Evolutionary conservation across 257 asterid species (phyloP), one percentile per base, ranked within the genome.

Genomic region (Plectranthus barbatus): DNA sequence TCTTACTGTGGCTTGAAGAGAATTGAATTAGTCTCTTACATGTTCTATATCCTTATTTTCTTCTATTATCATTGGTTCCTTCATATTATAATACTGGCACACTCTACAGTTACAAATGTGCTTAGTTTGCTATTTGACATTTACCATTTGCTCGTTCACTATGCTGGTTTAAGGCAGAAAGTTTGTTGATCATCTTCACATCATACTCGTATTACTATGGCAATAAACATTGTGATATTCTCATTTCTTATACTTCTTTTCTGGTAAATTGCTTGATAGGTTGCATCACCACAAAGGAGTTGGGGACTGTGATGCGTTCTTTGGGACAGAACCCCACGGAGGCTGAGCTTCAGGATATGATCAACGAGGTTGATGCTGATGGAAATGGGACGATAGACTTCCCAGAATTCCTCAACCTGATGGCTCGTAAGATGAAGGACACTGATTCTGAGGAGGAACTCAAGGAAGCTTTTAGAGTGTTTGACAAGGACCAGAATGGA

Each of bases 241-340:
- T 33, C n/a, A 18, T 50, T 19, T 29, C 57, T 66, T 46, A 39
- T 39, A 62, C 33, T 56, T 13, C 18, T 42, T 15, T 24, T 48
- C 18, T 44, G 41, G 24, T 36, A 7, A 55, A 56, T 57, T 36
- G 36, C 20, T 23, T 46, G 47, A 66, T 69, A 82, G 83, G 85
- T 77, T 74, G 83, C 80, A 79, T 82, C 74, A 79, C 88, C 44
- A 79, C 81, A 20, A 82, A 72, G 76, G 88, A 82, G 52, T 76
- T 82, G 7, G 88, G 88, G 34, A 79, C 81, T 31, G 85, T 82
- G 62, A 82, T 82, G 88, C 85, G 85, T n/a, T 76, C 88, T 7
- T 64, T 82, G 81, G 79, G 83, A 42, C 85, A 82, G 72, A 82
- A 76, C 63, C 85, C 88, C 2, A 82, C 88, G 0, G 88, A 82